Evolutionary conservation across 2,329 filamentous ascomycete genomes (phyloP), one percentile per base, ranked within the genome.

Genomic region (Colletotrichum echinochloae): DNA sequence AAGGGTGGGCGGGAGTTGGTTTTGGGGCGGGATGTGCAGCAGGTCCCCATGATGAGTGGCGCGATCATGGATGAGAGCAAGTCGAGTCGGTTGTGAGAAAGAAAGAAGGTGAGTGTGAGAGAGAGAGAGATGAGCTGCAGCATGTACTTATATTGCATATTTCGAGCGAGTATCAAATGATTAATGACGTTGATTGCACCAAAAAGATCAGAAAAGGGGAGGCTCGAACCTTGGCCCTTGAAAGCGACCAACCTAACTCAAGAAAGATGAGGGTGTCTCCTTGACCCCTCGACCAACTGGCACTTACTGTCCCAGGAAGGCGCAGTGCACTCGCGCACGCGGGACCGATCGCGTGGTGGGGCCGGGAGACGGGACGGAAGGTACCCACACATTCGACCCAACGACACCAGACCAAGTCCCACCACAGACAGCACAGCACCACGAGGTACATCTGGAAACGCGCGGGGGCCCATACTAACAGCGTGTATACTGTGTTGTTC

Each of bases 1-100:
- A 80, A 81, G 44, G 87, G 87, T 8, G 88, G 81, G 82, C 89
- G 78, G 79, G 87, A 86, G 73, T 76, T 87, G 72, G 81, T 89
- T 9, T 71, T 86, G 56, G 71, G 79, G 74, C 59, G 37, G 26
- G 33, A 37, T 16, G 26, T 39, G 23, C 63, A 72, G 54, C 73
- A 77, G 64, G 63, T 73, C 51, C 62, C 77, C n/a, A 76, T 88
- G 78, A 89, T 89, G 87, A 89, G 87, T 74, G 87, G 87, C 57
- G 87, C 87, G 7, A 76, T 88, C 41, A 74, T 79, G 60, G 77
- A 78, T 18, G 75, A 77, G 51, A 74, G 78, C 46, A 77, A 74
- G 65, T 66, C 74, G 44, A 83, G 80, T 68, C 80, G 78, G 74
- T 76, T 85, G 51, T 84, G 73, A 80, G 35, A 60, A 14, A 4